Base-by-base conservation (phyloP, 192 early-diverging fungal genomes). In the Coemansia sp. region DNA sequence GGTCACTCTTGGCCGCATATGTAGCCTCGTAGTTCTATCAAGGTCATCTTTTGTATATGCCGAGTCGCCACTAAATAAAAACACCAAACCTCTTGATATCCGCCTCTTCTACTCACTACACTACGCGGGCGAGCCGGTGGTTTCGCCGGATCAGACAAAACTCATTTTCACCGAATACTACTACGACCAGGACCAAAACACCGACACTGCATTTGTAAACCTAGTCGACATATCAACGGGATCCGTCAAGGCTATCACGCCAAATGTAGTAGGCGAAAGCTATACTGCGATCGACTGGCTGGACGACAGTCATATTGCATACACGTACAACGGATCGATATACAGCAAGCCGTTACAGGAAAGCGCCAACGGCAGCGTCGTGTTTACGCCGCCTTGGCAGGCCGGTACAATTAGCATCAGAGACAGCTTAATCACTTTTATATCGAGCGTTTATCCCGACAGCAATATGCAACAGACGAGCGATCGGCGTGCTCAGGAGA, bases 361-460 rank as follows among this genome's bases (percentile, higher is more conserved):
- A 27, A 46, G 46, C 15, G 48, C 21, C 23, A 52, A 57, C 13
- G 57, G 45, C n/a, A 57, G 60, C 2, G 53, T 17, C 33, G 52
- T 69, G 3, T 64, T 37, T 42, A 53, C 46, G 24, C 64, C 69
- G 5, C 46, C 62, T 0, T 40, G 59, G 6, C 33, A 46, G 13
- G 48, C 12, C 25, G 38, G 24, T 64, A 71, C 50, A 50, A 45
- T 25, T 1, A 50, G 27, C 4, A 12, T 0, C 46, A 47, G 17
- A 52, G 55, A 6, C 41, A 37, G 18, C 8, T 27, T 25, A 1
- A 14, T 78, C 22, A 40, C 62, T 11, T 67, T 71, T 51, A 39
- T 64, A 9, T 53, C 62, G 2, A 47, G 46, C 6, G 86, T 88
- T 9, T 85, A 85, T 55, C 66, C 57, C 6, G 74, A 83, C 12